These are phyloP conservation scores for Teratosphaeria nubilosa DNA, from an alignment of 2,329 filamentous ascomycete genomes.

Conservation along the genomic window DNA sequence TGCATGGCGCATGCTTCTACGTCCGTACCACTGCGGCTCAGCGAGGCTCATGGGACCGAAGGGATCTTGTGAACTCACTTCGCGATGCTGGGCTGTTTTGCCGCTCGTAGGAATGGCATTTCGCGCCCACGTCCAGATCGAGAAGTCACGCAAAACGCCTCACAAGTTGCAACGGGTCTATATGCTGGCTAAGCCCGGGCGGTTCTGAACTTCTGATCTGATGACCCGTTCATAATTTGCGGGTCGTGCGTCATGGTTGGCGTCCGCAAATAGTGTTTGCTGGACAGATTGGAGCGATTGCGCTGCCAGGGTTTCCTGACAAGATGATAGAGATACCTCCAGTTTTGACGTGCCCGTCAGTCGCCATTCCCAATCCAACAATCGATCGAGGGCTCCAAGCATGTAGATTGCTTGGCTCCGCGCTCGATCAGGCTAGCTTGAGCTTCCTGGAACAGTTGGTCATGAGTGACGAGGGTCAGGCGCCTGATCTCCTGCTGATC, in stretches of 20 bases:
- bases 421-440: too few species aligned
- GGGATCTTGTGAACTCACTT: background rate
- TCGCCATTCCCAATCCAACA: too few species aligned
- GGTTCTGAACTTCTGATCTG: background rate
- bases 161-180: background rate
- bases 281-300: background rate
- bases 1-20: background rate
- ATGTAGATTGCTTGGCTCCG: too few species aligned
- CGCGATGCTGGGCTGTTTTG: background rate
- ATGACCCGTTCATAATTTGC: background rate
- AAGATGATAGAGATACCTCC: too few species aligned
- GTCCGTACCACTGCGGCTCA: background rate
- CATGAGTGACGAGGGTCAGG: background rate
- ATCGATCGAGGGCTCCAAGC: too few species aligned
- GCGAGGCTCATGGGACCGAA: background rate
- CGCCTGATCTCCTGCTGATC: background rate
- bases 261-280: background rate
- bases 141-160: background rate
- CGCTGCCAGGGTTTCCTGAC: background rate
- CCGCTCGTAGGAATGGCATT: background rate
- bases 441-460: background rate
- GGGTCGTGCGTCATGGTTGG: background rate
- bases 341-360: too few species aligned
- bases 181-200: background rate
- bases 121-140: background rate